Evolutionary conservation across 2,329 filamentous ascomycete genomes (phyloP).

Genomic region (Trichophyton simii): DNA sequence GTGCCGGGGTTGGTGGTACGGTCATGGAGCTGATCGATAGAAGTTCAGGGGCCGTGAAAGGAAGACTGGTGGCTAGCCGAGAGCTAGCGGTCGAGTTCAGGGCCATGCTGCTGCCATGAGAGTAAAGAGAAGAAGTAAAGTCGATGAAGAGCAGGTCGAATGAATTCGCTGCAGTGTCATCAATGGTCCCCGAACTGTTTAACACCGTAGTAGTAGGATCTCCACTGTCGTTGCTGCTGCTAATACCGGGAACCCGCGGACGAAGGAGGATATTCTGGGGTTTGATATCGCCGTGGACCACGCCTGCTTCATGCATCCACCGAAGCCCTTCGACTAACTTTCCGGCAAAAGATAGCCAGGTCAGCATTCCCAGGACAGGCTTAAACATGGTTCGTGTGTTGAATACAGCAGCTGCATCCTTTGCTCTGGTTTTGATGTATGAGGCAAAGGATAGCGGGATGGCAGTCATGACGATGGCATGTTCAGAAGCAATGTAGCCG

Average conservation of each 20-base stretch:
- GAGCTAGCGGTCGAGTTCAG: conserved; percentile 4
- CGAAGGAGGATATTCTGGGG: conserved; percentile 34
- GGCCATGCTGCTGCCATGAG: conserved; percentile 14
- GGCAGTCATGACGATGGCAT: conserved; percentile 35
- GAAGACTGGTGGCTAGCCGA: conserved; percentile 32
- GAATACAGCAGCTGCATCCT: conserved; percentile 18
- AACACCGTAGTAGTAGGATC: not conserved
- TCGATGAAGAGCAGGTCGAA: conserved; percentile 34
- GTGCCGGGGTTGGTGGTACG: conserved; percentile 25
- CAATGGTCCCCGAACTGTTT: not conserved
- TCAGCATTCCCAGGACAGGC: conserved; percentile 29
- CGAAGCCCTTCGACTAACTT: conserved; percentile 30
- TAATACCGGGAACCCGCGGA: conserved; percentile 10
- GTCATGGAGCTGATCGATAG: conserved; percentile 22
- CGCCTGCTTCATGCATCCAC: conserved; percentile 32
- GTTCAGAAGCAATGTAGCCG: conserved; percentile 28
- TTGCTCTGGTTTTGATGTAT: conserved; percentile 29
- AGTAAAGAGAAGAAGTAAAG: conserved; percentile 30
- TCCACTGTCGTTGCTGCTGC: not conserved
- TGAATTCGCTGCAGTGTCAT: conserved; percentile 18
- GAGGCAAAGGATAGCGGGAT: conserved; percentile 31
- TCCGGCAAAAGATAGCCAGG: conserved; percentile 31
- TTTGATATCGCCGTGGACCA: conserved; percentile 40
- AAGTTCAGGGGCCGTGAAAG: conserved; percentile 36
- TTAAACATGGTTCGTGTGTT: conserved; percentile 35